Base-by-base conservation (phyloP, 2,329 filamentous ascomycete genomes). In the Colletotrichum caudatum region DNA sequence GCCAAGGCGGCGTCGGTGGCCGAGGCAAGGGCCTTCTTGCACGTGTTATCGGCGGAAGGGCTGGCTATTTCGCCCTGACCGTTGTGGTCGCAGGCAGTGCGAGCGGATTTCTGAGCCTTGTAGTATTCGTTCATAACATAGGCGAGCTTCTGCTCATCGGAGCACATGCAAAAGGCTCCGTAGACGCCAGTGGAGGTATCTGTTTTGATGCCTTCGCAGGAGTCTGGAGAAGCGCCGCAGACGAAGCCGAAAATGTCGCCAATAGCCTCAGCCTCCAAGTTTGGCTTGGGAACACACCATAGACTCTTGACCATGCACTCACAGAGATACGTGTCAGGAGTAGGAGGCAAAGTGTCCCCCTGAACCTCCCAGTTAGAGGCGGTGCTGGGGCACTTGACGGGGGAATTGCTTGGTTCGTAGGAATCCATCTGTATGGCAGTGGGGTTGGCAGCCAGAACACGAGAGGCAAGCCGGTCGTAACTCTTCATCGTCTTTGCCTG, bases 301-400 rank as follows among this genome's bases (percentile, higher is more conserved):
- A 97, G 84, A 54, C 90, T 90, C 74, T 89, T 85, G 81, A 89
- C 88, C 93, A 97, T 97, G 89, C 96, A 99, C 71, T 86, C 81
- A 88, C 96, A 99, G 58, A 97, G 90, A 57, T 89, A 78, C 58
- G 89, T 79, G 84, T 98, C 94, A 74, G 95, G 94, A 11, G 89
- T 89, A 12, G 95, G 95, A 35, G 96, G 96, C 46, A 99, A 93
- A 69, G 83, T 84, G 57, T 87, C 85, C 73, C 88, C 86, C 51
- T 80, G 81, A 65, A 93, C 92, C 75, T 87, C 84, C 95, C 96
- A 99, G 78, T 84, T 84, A 50, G 82, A 75, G 76, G 82, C 84
- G 69, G 91, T 82, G 18, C 84, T 84, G 33, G 96, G 96, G 89
- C 96, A 99, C 58, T 87, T 80, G 64, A 89, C 87, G 37, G 90